phyloP scores from a whole-genome alignment of 2,329 filamentous ascomycete genomes.

The Pseudogymnoascus sp. region DNA sequence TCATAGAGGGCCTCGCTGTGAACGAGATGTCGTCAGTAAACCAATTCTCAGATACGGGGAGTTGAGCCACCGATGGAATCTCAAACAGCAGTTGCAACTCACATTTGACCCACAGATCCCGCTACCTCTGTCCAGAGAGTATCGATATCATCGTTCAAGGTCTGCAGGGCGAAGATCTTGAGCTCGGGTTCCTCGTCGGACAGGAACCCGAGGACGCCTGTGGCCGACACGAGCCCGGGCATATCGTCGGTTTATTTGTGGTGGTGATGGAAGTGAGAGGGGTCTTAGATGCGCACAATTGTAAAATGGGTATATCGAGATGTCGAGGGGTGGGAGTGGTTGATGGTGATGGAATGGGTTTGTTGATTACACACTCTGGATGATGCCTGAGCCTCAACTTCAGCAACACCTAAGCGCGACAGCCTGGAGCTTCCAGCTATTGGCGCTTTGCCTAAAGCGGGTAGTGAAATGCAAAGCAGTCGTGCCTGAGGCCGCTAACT shows the following conservation, averaged over 20 bases:
- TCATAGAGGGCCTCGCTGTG: conserved; percentile 91
- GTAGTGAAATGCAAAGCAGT: background rate
- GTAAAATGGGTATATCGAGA: background rate
- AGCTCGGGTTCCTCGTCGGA: conserved; percentile 91
- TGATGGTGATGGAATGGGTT: conserved; percentile 10
- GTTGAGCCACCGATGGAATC: background rate
- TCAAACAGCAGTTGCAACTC: conserved; percentile 32
- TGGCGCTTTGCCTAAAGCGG: background rate
- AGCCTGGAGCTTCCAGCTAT: conserved; percentile 6
- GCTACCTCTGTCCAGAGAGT: conserved; percentile 97
- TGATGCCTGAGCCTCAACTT: conserved; percentile 9
- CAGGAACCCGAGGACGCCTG: conserved; percentile 89
- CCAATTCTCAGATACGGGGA: background rate
- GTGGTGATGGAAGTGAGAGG: conserved; percentile 9
- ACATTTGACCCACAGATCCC: conserved; percentile 89
- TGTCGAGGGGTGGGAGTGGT: background rate
- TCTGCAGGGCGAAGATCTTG: conserved; percentile 89
- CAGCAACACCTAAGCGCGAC: conserved; percentile 8
- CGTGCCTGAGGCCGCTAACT: background rate
- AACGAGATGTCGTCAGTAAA: conserved; percentile 17
- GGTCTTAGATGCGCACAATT: background rate
- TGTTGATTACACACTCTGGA: conserved; percentile 8
- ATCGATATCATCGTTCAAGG: conserved; percentile 92
- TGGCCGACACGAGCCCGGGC: conserved; percentile 90
- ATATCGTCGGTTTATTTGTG: conserved; percentile 42